phyloP scores from a whole-genome alignment of 495 filamentous ascomycete genomes.

The Xylaria sp. region DNA sequence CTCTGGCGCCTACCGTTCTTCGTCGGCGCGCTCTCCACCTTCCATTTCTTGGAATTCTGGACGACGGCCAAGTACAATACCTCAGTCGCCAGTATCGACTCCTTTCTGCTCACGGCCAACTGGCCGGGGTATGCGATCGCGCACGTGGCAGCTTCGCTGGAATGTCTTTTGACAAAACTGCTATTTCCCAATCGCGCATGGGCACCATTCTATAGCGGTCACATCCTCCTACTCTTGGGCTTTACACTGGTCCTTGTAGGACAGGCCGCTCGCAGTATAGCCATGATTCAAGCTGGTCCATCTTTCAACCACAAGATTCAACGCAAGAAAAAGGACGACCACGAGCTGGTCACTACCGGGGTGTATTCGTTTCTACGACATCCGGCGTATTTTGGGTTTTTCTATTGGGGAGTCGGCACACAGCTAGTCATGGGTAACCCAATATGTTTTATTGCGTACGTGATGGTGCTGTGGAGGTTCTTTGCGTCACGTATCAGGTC shows the following conservation, averaged over 20 bases:
- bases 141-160: conserved; percentile 73
- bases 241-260: conserved; percentile 70
- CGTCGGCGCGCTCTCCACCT: conserved; percentile 72
- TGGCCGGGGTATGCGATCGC: conserved; percentile 85
- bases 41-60: conserved; percentile 97
- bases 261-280: conserved; percentile 73
- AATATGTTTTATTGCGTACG: conserved; percentile 76
- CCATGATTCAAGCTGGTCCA: conserved; percentile 87
- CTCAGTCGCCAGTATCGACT: conserved; percentile 66
- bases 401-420: conserved; percentile 96
- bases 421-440: conserved; percentile 89
- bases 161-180: conserved; percentile 67
- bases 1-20: conserved; percentile 90
- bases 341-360: conserved; percentile 80
- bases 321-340: conserved; percentile 65
- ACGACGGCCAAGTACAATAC: conserved; percentile 87
- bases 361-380: conserved; percentile 71
- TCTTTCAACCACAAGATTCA: conserved; percentile 94
- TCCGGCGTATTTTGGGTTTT: conserved; percentile 96
- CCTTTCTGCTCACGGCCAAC: conserved; percentile 87
- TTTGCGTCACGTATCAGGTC: conserved; percentile 75
- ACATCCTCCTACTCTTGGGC: conserved; percentile 58
- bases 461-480: conserved; percentile 81
- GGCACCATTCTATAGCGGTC: conserved; percentile 41
- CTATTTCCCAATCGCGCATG: conserved; percentile 63